phyloP scores from a whole-genome alignment of 2,329 filamentous ascomycete genomes.

The Macrophomina tecta region DNA sequence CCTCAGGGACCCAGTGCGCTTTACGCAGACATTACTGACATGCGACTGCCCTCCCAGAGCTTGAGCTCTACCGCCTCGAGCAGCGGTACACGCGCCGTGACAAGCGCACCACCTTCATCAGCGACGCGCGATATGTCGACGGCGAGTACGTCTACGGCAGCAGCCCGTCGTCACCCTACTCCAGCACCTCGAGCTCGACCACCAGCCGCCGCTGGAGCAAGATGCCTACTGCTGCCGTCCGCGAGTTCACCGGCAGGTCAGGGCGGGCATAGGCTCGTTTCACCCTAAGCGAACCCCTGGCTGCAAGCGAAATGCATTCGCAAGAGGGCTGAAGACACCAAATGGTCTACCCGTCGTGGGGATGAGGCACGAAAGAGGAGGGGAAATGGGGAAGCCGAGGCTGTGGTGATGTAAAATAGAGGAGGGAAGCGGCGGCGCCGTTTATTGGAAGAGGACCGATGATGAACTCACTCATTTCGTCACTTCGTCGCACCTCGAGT shows the following conservation, averaged over 20 bases:
- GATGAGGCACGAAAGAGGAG: not conserved
- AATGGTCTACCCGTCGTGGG: not conserved
- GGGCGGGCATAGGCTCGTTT: constrained; percentile 8
- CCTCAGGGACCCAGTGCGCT: not conserved
- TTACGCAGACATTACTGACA: not conserved
- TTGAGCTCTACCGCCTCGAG: constrained; percentile 94
- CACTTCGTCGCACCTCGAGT: not conserved
- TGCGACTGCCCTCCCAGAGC: constrained; percentile 53
- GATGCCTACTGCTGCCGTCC: constrained; percentile 41
- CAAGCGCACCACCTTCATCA: constrained; percentile 86
- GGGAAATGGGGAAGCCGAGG: not conserved
- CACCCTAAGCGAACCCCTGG: constrained; percentile 14
- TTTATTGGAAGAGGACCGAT: not conserved
- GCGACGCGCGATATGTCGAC: constrained; percentile 89
- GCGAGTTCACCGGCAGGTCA: constrained; percentile 34
- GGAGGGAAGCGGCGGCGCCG: not conserved
- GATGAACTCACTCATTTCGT: constrained; percentile 4
- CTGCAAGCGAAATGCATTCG: not conserved
- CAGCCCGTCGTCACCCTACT: constrained; percentile 39
- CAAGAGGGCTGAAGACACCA: constrained; percentile 2
- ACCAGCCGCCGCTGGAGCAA: constrained; percentile 43
- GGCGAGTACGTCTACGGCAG: constrained; percentile 85
- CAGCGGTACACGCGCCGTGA: constrained; percentile 92
- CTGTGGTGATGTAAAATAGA: not conserved
- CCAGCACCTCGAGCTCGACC: constrained; percentile 36